Percentiles rank a stretch among this genome's conserved stretches.
These are phyloP conservation scores for Dalbergia cultrata DNA, from an alignment of 306 rosid species.

Conservation along the genomic window DNA sequence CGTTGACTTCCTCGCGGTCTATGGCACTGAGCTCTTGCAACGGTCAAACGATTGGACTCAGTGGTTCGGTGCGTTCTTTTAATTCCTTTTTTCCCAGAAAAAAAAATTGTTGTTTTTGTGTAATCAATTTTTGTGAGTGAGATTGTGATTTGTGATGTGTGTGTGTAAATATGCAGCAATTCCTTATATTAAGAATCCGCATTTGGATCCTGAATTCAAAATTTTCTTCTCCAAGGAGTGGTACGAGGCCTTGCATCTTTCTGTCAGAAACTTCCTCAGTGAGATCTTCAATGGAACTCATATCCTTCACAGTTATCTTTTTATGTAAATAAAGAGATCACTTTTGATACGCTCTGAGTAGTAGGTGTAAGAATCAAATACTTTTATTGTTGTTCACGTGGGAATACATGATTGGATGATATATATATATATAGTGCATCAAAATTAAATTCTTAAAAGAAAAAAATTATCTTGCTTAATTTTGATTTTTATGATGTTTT, in stretches of 20 bases:
- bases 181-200: slow-evolving; percentile 86
- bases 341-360: too few relatives aligned
- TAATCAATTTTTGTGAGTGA: slow-evolving; percentile 29
- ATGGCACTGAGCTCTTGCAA: slow-evolving; percentile 78
- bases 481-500: too few relatives aligned
- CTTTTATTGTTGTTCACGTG: too few relatives aligned
- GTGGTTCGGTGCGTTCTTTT: slow-evolving; percentile 87
- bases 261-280: slow-evolving; percentile 90
- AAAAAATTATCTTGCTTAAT: too few relatives aligned
- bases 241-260: slow-evolving; percentile 85
- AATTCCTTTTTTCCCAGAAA: not conserved
- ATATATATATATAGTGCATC: too few relatives aligned
- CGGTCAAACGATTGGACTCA: slow-evolving; percentile 77
- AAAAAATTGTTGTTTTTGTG: slow-evolving; percentile 1
- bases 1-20: slow-evolving; percentile 64
- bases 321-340: too few relatives aligned
- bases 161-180: slow-evolving; percentile 68
- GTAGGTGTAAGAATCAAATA: too few relatives aligned
- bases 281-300: slow-evolving; percentile 92
- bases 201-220: slow-evolving; percentile 76
- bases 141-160: slow-evolving; percentile 37
- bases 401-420: too few relatives aligned
- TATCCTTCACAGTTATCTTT: slow-evolving; percentile 68
- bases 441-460: too few relatives aligned
- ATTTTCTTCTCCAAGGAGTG: slow-evolving; percentile 87